These are phyloP conservation scores for Ophiostoma novo-ulmi DNA, from an alignment of 2,329 filamentous ascomycete genomes.

Conservation along the genomic window DNA sequence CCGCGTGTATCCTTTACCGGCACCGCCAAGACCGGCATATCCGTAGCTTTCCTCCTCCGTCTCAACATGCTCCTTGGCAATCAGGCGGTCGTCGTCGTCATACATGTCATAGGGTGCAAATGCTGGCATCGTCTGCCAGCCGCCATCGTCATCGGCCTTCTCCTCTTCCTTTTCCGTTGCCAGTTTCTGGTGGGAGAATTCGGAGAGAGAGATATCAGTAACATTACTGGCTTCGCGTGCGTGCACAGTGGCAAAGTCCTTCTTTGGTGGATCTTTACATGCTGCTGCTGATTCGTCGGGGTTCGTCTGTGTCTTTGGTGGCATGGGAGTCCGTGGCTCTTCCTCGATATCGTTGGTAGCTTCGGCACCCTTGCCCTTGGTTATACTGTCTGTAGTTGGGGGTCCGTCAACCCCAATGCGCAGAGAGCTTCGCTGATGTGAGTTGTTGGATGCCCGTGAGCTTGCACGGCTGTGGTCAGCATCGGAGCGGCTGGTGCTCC, in stretches of 20 bases:
- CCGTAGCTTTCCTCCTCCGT: conserved; percentile 61
- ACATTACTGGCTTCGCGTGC: conserved; percentile 39
- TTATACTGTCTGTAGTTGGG: background rate
- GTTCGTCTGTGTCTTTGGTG: background rate
- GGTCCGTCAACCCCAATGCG: conserved; percentile 13
- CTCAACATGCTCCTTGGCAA: conserved; percentile 74
- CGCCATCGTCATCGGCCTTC: conserved; percentile 55
- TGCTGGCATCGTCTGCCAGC: conserved; percentile 92
- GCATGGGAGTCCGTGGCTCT: conserved; percentile 22
- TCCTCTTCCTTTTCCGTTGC: conserved; percentile 53
- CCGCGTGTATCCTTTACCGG: conserved; percentile 89
- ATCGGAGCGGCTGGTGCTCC: conserved; percentile 24
- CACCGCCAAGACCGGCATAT: conserved; percentile 76
- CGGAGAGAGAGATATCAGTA: conserved; percentile 53
- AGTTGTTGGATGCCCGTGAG: conserved; percentile 26
- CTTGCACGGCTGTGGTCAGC: conserved; percentile 21
- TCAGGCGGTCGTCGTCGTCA: conserved; percentile 82
- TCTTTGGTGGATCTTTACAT: conserved; percentile 16
- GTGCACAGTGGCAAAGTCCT: conserved; percentile 32
- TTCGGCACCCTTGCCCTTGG: conserved; percentile 20
- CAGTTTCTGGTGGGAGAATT: conserved; percentile 86
- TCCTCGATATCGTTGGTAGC: conserved; percentile 25
- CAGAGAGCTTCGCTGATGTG: conserved; percentile 20
- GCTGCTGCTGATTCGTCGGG: background rate
- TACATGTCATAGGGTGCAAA: conserved; percentile 92